Evolutionary conservation across 805 yeast genomes (phyloP).

Genomic region (Ogataea neopini): DNA sequence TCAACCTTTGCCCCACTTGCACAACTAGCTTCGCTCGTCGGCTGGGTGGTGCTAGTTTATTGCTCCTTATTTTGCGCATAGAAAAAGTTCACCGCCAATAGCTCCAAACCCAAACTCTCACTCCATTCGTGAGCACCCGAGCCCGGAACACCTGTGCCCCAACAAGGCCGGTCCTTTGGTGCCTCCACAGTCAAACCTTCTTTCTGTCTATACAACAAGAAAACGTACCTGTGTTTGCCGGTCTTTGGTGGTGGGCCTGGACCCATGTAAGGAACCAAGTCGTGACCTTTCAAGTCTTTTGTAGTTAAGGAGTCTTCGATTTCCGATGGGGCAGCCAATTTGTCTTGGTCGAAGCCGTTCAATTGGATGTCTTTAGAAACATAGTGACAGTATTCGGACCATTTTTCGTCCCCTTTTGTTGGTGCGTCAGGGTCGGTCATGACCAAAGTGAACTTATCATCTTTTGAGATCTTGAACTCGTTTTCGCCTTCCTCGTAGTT

Average conservation of each 20-base stretch:
- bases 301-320: constrained; percentile 36
- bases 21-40: no score
- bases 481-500: constrained; percentile 31
- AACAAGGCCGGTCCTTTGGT: constrained; percentile 60
- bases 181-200: constrained; percentile 40
- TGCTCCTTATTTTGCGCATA: constrained; percentile 62
- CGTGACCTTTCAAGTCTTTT: constrained; percentile 41
- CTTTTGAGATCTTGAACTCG: constrained; percentile 41
- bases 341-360: constrained; percentile 37
- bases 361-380: constrained; percentile 56
- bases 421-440: constrained; percentile 97
- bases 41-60: constrained; percentile 5
- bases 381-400: constrained; percentile 88
- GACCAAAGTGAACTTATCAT: constrained; percentile 68
- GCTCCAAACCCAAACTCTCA: constrained; percentile 55
- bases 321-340: constrained; percentile 24
- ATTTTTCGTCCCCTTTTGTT: constrained; percentile 72
- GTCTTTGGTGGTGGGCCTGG: constrained; percentile 92
- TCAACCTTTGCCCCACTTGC: no score
- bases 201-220: constrained; percentile 70
- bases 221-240: constrained; percentile 85
- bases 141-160: constrained; percentile 88
- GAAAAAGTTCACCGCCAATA: constrained; percentile 80
- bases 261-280: constrained; percentile 62
- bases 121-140: constrained; percentile 80